Evolutionary conservation across 257 asterid species (phyloP), one percentile per base, ranked within the genome.

Genomic region (Eucommia ulmoides): DNA sequence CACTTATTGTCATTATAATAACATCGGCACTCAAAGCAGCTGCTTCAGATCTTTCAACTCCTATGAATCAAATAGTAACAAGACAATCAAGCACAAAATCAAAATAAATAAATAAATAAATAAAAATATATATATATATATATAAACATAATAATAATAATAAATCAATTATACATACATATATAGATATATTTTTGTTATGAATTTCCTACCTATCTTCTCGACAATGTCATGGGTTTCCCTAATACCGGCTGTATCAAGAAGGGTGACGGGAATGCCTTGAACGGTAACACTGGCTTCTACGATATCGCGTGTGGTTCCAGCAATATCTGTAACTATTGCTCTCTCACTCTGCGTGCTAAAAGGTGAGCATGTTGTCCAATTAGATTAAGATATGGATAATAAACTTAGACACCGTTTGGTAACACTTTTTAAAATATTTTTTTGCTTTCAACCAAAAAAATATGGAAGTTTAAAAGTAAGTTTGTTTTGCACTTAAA

Each of bases 261-360:
- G 94, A 66, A 88, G 96, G 7, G 84, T 88, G 61, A 82, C 69
- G 14, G 94, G 93, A 59, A 88, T 77, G 54, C 97, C 97, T 45
- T 65, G 66, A 38, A 84, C 77, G 18, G 75, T 66, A 49, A 88
- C 74, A 74, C 41, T 82, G 50, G 96, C 94, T 75, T 88, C 97
- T 33, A 88, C 75, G 23, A 88, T 65, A 68, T 88, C 95, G 53
- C 97, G 82, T 21, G 97, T 89, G 8, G 97, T 89, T 46, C 96
- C 97, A 55, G 98, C 96, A 41, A 89, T 76, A 63, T 76, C 66
- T 19, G 98, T 89, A 65, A 89, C 94, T 52, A 89, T 89, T 60
- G 98, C 96, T 70, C 93, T 86, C 71, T 89, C 94, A 72, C 88
- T 85, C 97, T 88, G 96, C 74, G 79, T 33, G 79, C 95, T 88